Conservation (phyloP, 1,284 basidiomycete species). For the Ceratobasidium sp. region DNA sequence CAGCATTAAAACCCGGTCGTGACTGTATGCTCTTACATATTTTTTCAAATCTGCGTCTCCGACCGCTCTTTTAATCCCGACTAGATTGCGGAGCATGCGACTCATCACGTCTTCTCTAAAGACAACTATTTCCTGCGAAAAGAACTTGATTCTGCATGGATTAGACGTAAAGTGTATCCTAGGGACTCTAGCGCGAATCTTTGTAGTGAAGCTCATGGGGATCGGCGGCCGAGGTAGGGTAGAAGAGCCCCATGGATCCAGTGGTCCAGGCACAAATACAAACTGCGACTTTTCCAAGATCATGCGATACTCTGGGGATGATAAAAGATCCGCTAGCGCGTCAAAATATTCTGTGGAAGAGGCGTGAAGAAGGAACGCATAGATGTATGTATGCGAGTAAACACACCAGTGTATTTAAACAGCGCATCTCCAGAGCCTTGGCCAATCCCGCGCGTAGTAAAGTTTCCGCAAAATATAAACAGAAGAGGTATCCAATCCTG, state of each 20-base stretch:
- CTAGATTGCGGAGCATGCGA: slow-evolving; percentile 89
- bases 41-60: slow-evolving; percentile 79
- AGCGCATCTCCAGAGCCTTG: slow-evolving; percentile 81
- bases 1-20: slow-evolving; percentile 1
- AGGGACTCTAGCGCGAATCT: slow-evolving; percentile 74
- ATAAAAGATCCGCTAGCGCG: slow-evolving; percentile 82
- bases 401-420: slow-evolving; percentile 80
- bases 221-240: slow-evolving; percentile 83
- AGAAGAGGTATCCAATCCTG: slow-evolving; percentile 85
- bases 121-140: slow-evolving; percentile 94
- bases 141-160: slow-evolving; percentile 94
- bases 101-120: slow-evolving; percentile 95
- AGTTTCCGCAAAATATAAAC: slow-evolving; percentile 95
- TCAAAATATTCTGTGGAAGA: slow-evolving; percentile 77
- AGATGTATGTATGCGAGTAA: background rate
- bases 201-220: slow-evolving; percentile 73
- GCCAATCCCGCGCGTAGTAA: slow-evolving; percentile 80
- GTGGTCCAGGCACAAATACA: slow-evolving; percentile 91
- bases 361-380: background rate
- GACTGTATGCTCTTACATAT: slow-evolving; percentile 65
- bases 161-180: slow-evolving; percentile 87
- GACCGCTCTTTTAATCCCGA: slow-evolving; percentile 81
- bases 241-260: slow-evolving; percentile 82
- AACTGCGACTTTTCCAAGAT: slow-evolving; percentile 86
- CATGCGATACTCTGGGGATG: slow-evolving; percentile 67